phyloP scores from a whole-genome alignment of 2,329 filamentous ascomycete species.

The Penicillium griseofulvum region DNA sequence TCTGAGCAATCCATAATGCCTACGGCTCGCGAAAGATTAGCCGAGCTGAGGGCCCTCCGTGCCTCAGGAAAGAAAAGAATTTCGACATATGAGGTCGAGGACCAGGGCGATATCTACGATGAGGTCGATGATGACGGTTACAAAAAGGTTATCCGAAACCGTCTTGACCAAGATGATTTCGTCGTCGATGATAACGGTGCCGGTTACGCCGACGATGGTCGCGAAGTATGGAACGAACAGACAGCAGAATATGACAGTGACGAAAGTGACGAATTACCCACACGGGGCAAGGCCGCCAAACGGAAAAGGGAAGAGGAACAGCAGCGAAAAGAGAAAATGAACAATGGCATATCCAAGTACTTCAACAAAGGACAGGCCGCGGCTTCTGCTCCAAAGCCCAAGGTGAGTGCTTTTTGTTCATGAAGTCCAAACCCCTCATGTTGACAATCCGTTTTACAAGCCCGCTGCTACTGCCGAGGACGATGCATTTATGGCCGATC shows the following conservation, averaged over 20 bases:
- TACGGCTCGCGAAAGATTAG: conserved; percentile 44
- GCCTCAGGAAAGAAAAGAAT: conserved; percentile 88
- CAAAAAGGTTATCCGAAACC: conserved; percentile 87
- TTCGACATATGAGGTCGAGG: conserved; percentile 79
- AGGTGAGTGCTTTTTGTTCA: conserved; percentile 54
- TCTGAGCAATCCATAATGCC: conserved; percentile 28
- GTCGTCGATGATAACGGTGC: conserved; percentile 98
- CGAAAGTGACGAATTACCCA: conserved; percentile 68
- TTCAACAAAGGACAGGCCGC: conserved; percentile 71
- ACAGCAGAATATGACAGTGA: conserved; percentile 56
- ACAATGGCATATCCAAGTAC: conserved; percentile 90
- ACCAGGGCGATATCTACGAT: conserved; percentile 84
- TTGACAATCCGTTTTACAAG: conserved; percentile 45
- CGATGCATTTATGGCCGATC: conserved; percentile 77
- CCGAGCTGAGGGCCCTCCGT: conserved; percentile 79
- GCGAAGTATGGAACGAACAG: conserved; percentile 86
- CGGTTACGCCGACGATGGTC: conserved; percentile 91
- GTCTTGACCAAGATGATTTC: conserved; percentile 92
- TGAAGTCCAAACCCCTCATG: neutral
- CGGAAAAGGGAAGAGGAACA: conserved; percentile 84
- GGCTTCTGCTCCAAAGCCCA: conserved; percentile 67
- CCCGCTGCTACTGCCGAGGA: conserved; percentile 79
- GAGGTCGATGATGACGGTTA: conserved; percentile 96
- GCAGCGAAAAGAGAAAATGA: conserved; percentile 79
- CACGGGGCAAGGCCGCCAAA: conserved; percentile 66